Conservation (phyloP, 1,139 yeast genomes). For the Blastobotrys proliferans region DNA sequence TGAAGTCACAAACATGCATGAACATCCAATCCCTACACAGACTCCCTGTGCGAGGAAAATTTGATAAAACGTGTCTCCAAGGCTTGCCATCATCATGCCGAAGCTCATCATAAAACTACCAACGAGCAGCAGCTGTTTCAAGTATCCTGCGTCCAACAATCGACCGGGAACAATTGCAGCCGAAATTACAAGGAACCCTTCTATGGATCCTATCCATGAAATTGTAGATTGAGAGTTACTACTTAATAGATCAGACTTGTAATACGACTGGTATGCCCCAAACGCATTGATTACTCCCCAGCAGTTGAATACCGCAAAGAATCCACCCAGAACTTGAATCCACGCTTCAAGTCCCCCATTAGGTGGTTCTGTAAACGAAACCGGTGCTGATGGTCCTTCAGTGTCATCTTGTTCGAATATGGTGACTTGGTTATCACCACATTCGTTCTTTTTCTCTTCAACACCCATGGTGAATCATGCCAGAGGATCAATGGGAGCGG, state of each 20-base stretch:
- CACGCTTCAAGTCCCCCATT: constrained; percentile 33
- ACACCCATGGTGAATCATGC: no score
- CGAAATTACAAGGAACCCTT: constrained; percentile 50
- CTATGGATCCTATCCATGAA: constrained; percentile 64
- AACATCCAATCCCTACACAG: constrained; percentile 47
- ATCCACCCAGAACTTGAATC: constrained; percentile 33
- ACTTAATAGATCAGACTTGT: constrained; percentile 44
- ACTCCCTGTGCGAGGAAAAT: constrained; percentile 53
- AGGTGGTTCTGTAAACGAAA: no score
- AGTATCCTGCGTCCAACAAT: constrained; percentile 47
- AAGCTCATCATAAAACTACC: constrained; percentile 47
- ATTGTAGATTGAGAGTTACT: constrained; percentile 43
- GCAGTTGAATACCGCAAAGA: constrained; percentile 47
- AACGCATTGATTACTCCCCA: constrained; percentile 59
- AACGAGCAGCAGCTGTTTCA: constrained; percentile 27
- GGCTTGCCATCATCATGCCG: constrained; percentile 50
- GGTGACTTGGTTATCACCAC: no score
- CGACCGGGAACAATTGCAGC: constrained; percentile 60
- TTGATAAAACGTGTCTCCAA: constrained; percentile 50
- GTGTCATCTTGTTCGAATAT: no score
- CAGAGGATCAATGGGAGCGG: no score
- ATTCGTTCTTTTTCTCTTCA: no score
- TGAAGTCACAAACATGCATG: constrained; percentile 26
- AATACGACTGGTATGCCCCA: constrained; percentile 61
- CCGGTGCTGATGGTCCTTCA: no score